Evolutionary conservation across 1,139 yeast species (phyloP), one percentile per base, ranked within the genome.

Genomic region (Arxiozyma slooffiae): DNA sequence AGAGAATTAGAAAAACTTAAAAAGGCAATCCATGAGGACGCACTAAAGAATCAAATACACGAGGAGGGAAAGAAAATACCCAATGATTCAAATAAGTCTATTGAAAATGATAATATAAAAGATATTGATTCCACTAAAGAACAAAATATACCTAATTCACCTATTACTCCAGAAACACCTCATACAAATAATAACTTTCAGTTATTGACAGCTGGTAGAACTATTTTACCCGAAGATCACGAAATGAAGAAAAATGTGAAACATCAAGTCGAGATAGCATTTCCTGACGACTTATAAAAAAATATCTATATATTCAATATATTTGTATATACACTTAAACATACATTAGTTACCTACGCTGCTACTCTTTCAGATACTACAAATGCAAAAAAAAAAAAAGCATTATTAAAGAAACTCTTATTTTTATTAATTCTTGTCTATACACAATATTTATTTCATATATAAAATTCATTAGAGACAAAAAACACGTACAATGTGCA

Each of bases 171-270:
- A 23, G 26, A 26, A 14, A 34, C 38, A n/a, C 18, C 17, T 3
- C 30, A 34, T 17, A 36, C 54, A 8, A 51, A 58, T 6, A 55
- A 58, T 40, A 57, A 52, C 43, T 61, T 61, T 48, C 66, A 63
- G 47, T 48, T 64, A 21, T 49, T 64, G 30, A 52, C 57, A 38
- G 68, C 68, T 5, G 68, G 68, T 16, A 59, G 58, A 47, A 56
- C 64, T 1, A 52, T 64, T 2, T 47, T 62, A 16, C 64, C 64
- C 6, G 64, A 62, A 47, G 66, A 62, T 52, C 62, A 60, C 18
- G 60, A 55, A 11, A 42, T 55, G 44, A 44, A 48, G n/a, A 26
- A 36, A 39, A 46, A 50, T 36, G 52, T 38, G 7, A 50, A 43
- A 9, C 55, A 54, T 14, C 50, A 53, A 23, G 54, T 61, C 37